phyloP scores from a whole-genome alignment of 1,139 yeast genomes.

The Blastobotrys buckinghamii region DNA sequence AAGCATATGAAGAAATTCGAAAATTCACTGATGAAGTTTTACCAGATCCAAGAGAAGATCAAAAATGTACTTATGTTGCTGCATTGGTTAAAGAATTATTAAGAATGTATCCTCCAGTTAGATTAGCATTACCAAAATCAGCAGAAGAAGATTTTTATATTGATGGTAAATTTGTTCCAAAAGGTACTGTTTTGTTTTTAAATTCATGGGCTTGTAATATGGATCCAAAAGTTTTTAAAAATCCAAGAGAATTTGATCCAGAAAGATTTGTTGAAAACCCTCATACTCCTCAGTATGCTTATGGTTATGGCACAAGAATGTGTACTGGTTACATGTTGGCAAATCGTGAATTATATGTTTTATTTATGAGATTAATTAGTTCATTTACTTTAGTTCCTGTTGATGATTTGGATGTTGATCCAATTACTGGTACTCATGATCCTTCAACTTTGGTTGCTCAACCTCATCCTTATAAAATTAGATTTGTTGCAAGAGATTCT shows the following conservation, averaged over 20 bases:
- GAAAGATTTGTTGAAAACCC: constrained; percentile 46
- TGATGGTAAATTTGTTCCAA: constrained; percentile 42
- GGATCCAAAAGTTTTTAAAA: constrained; percentile 40
- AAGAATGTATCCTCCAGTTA: constrained; percentile 53
- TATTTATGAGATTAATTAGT: constrained; percentile 37
- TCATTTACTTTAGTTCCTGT: constrained; percentile 33
- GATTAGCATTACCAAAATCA: constrained; percentile 58
- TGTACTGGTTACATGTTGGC: constrained; percentile 63
- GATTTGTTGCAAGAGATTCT: constrained; percentile 20
- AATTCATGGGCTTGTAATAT: constrained; percentile 68
- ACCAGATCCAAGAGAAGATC: constrained; percentile 35
- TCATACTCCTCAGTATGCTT: constrained; percentile 45
- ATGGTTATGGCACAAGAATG: constrained; percentile 64
- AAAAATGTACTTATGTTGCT: constrained; percentile 42
- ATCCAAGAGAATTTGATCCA: constrained; percentile 51
- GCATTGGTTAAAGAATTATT: constrained; percentile 60
- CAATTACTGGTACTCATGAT: constrained; percentile 21
- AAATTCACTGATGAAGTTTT: constrained; percentile 40
- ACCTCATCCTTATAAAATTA: constrained; percentile 20
- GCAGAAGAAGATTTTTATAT: constrained; percentile 45
- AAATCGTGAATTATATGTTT: constrained; percentile 50
- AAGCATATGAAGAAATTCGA: constrained; percentile 38
- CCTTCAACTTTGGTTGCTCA: constrained; percentile 21
- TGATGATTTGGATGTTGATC: constrained; percentile 19
- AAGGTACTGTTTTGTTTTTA: constrained; percentile 52